Conservation (phyloP, 352 stramenopile species). For the Phytophthora hybrid region DNA sequence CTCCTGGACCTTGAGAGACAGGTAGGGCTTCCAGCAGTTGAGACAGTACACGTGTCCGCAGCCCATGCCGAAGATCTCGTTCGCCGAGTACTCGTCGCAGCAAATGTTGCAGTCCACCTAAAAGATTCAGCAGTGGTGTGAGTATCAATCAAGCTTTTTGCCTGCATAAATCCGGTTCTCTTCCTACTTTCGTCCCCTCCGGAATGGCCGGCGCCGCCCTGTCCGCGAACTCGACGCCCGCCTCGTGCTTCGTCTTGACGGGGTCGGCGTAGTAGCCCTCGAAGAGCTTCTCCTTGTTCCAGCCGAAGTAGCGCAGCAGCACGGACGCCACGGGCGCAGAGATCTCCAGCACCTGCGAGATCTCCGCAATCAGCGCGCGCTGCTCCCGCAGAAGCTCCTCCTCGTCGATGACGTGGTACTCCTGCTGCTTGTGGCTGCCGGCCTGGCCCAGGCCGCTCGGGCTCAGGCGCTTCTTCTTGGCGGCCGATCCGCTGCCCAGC, state of each 20-base stretch:
- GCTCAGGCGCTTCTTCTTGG: constrained; percentile 81
- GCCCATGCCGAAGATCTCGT: constrained; percentile 92
- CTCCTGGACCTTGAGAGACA: constrained; percentile 91
- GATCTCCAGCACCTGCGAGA: constrained; percentile 83
- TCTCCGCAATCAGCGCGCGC: constrained; percentile 68
- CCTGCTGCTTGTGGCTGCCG: constrained; percentile 38
- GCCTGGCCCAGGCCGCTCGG: constrained; percentile 44
- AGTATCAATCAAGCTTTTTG: too few species aligned
- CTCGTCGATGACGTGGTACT: constrained; percentile 89
- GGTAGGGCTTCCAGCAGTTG: constrained; percentile 87
- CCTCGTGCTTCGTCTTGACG: constrained; percentile 56
- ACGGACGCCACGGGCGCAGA: constrained; percentile 65
- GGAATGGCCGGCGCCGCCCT: constrained; percentile 45
- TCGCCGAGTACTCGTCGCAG: constrained; percentile 89
- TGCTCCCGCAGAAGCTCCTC: constrained; percentile 81
- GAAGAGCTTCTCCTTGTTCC: constrained; percentile 93
- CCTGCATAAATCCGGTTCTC: too few species aligned
- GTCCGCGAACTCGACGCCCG: constrained; percentile 69
- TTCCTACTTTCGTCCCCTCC: constrained; percentile 45
- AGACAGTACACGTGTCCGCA: constrained; percentile 98
- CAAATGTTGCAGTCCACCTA: constrained; percentile 94
- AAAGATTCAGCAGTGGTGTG: background rate
- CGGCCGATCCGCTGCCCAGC: constrained; percentile 50
- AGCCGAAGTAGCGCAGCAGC: constrained; percentile 86
- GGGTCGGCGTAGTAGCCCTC: constrained; percentile 88